Conservation (phyloP, 2,329 filamentous ascomycete genomes). For the Tolypocladium guangdongense region DNA sequence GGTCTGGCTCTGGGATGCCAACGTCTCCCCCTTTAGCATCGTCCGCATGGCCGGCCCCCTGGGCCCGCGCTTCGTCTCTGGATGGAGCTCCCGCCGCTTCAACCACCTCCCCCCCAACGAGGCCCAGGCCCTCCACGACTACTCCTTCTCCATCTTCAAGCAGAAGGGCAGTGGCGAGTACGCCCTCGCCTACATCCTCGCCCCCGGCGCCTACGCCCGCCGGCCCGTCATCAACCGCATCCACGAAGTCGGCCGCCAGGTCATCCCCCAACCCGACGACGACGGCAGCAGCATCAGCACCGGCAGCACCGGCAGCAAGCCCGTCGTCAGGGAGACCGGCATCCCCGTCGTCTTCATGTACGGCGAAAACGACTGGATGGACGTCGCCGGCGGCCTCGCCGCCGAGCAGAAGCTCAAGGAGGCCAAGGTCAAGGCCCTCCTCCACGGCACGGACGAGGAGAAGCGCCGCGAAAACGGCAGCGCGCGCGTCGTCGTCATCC, state of each 20-base stretch:
- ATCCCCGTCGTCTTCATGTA: conserved; percentile 90
- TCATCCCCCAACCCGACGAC: conserved; percentile 21
- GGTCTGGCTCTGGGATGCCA: conserved; percentile 91
- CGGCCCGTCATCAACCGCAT: conserved; percentile 81
- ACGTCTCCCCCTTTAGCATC: conserved; percentile 88
- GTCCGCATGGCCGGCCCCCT: conserved; percentile 81
- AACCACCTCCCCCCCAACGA: conserved; percentile 75
- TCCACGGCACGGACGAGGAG: conserved; percentile 55
- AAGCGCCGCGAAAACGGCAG: conserved; percentile 62
- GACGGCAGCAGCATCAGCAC: conserved; percentile 3
- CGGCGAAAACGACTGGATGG: conserved; percentile 98
- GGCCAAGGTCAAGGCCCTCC: conserved; percentile 48
- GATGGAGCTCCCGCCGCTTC: conserved; percentile 90
- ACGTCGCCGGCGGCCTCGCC: conserved; percentile 73
- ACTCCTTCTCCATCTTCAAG: conserved; percentile 88
- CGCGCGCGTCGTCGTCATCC: conserved; percentile 71
- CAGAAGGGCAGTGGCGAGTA: conserved; percentile 91
- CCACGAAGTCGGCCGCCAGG: conserved; percentile 72
- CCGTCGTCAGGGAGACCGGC: conserved; percentile 42
- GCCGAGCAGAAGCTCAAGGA: conserved; percentile 69
- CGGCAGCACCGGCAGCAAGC: background rate
- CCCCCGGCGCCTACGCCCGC: conserved; percentile 85
- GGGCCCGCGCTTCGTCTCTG: conserved; percentile 83
- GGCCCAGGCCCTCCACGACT: conserved; percentile 77
- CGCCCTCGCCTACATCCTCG: conserved; percentile 81